These are phyloP conservation scores for Pezizomycotina sp. DNA, from an alignment of 2,329 filamentous ascomycete species.

Conservation along the genomic window DNA sequence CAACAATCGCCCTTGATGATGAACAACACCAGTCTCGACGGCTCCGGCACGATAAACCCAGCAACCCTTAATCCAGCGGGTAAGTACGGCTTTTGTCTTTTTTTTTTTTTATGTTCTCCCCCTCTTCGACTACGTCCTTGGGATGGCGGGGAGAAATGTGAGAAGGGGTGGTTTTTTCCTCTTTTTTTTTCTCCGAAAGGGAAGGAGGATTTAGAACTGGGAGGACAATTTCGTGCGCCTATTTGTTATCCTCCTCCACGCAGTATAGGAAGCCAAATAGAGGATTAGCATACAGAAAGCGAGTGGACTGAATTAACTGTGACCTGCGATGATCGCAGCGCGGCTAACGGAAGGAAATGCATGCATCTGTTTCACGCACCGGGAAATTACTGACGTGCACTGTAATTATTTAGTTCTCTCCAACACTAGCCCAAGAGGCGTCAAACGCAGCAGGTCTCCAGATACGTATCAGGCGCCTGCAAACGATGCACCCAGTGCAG, in stretches of 20 bases:
- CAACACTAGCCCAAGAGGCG: conserved; percentile 46
- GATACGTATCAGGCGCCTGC: conserved; percentile 40
- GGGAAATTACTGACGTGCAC: conserved; percentile 2
- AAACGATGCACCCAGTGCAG: conserved; percentile 51
- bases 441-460: conserved; percentile 67
- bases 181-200: too few species aligned
- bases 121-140: conserved; percentile 23
- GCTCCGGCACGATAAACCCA: conserved; percentile 80
- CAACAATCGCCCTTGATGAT: conserved; percentile 20
- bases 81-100: conserved; percentile 29
- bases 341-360: too few species aligned
- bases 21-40: conserved; percentile 35
- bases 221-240: too few species aligned
- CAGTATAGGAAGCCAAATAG: too few species aligned
- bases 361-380: neutral
- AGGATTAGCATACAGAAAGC: too few species aligned
- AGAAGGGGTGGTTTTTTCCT: conserved; percentile 25
- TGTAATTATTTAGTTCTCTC: conserved; percentile 31
- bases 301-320: too few species aligned
- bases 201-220: too few species aligned
- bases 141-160: conserved; percentile 1
- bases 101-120: conserved; percentile 22
- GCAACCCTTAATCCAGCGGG: conserved; percentile 66
- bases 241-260: too few species aligned
- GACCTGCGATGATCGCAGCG: too few species aligned